Conservation (phyloP, 2,329 filamentous ascomycete species). For the Penicillium frequentans region DNA sequence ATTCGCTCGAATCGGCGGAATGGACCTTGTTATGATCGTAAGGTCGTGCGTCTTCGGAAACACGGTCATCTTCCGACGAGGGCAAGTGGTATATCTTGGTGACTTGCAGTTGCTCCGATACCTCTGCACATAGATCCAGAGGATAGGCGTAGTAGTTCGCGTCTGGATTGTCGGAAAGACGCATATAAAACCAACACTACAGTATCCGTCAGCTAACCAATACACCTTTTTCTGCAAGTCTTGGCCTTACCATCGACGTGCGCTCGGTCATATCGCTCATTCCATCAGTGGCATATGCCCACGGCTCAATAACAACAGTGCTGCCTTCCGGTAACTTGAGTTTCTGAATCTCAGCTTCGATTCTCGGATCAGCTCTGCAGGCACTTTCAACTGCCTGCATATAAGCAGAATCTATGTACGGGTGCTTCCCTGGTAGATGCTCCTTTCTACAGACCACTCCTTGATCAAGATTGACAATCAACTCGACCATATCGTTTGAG, state of each 20-base stretch:
- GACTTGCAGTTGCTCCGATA: constrained; percentile 52
- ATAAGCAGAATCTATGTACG: constrained; percentile 25
- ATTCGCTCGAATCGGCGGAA: constrained; percentile 30
- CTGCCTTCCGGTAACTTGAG: constrained; percentile 47
- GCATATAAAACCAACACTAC: constrained; percentile 42
- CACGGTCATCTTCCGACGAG: constrained; percentile 40
- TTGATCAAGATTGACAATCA: constrained; percentile 22
- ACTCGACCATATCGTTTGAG: constrained; percentile 18
- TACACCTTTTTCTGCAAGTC: constrained; percentile 38
- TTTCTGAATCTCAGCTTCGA: constrained; percentile 38
- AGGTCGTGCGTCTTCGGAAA: constrained; percentile 33
- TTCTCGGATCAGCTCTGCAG: constrained; percentile 42
- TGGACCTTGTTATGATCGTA: background rate
- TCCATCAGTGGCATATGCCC: constrained; percentile 52
- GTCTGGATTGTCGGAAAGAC: constrained; percentile 41
- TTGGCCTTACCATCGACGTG: constrained; percentile 48
- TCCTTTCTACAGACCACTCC: constrained; percentile 13
- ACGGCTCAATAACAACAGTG: constrained; percentile 51
- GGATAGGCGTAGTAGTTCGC: constrained; percentile 60
- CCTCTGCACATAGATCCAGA: constrained; percentile 52
- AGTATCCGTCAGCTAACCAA: constrained; percentile 55
- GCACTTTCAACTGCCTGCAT: constrained; percentile 50
- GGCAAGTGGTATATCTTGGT: constrained; percentile 53
- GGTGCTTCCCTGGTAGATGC: constrained; percentile 25
- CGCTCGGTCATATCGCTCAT: constrained; percentile 47